phyloP scores from a whole-genome alignment of 2,329 filamentous ascomycete species.

The Ceratocystis cubensis region DNA sequence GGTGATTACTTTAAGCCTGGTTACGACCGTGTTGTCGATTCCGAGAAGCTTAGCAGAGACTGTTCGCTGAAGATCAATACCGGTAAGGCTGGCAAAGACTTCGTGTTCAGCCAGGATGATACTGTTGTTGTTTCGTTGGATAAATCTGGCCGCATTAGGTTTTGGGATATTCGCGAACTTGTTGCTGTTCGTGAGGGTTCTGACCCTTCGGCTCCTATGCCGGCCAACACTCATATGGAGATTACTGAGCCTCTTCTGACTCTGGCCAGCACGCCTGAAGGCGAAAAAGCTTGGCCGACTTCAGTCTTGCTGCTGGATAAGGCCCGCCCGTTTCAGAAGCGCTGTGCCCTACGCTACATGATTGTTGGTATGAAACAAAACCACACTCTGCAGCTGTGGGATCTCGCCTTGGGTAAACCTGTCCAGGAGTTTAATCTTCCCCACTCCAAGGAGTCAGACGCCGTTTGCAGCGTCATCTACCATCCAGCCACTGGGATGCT shows the following conservation, averaged over 20 bases:
- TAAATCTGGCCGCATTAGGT: constrained; percentile 90
- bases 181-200: constrained; percentile 42
- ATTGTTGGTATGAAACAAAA: constrained; percentile 98
- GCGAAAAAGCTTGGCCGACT: constrained; percentile 92
- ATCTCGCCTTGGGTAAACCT: constrained; percentile 84
- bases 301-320: constrained; percentile 95
- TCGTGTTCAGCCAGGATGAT: constrained; percentile 94
- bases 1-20: constrained; percentile 51
- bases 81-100: constrained; percentile 96
- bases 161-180: constrained; percentile 89
- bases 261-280: constrained; percentile 70
- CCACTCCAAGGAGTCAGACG: constrained; percentile 89
- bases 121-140: constrained; percentile 88
- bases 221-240: constrained; percentile 51
- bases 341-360: constrained; percentile 82
- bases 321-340: constrained; percentile 81
- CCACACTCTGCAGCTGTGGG: constrained; percentile 96
- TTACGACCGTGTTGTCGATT: constrained; percentile 62
- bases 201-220: constrained; percentile 39
- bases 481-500: constrained; percentile 88
- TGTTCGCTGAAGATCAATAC: constrained; percentile 88
- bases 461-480: constrained; percentile 95
- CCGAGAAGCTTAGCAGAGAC: constrained; percentile 74
- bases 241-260: constrained; percentile 78
- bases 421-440: constrained; percentile 96